A percentile compares a stretch with the other conserved stretches of the same genome.
Conservation (phyloP, 345 rosid genomes). For the Punica granatum region DNA sequence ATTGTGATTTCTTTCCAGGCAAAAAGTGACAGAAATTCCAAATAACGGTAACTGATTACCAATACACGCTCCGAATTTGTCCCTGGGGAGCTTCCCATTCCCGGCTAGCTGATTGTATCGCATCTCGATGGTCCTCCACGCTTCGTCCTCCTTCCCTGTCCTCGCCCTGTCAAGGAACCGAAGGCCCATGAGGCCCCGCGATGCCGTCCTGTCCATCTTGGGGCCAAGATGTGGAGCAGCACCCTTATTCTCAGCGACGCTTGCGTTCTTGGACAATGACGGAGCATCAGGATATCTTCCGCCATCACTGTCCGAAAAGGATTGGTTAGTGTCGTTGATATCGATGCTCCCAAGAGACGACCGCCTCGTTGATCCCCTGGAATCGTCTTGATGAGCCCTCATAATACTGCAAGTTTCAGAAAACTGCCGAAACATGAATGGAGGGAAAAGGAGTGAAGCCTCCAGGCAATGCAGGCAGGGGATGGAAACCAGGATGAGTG, state of each 20-base stretch:
- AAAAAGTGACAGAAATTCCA: background rate
- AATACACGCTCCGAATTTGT: slow-evolving; percentile 69
- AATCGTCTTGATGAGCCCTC: background rate
- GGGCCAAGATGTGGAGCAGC: slow-evolving; percentile 8
- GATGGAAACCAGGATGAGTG: background rate
- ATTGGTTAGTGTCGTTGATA: background rate
- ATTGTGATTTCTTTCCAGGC: background rate
- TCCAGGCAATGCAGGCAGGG: no score
- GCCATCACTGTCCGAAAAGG: background rate
- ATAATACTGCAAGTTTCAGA: background rate
- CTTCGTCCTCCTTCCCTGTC: slow-evolving; percentile 71
- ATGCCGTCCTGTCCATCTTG: slow-evolving; percentile 52
- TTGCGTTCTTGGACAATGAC: slow-evolving; percentile 31
- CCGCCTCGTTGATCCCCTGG: background rate
- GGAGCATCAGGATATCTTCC: background rate
- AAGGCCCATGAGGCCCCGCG: slow-evolving; percentile 70
- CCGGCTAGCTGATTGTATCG: slow-evolving; percentile 57
- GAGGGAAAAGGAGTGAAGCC: no score
- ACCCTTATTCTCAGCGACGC: slow-evolving; percentile 36
- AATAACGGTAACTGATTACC: slow-evolving; percentile 25
- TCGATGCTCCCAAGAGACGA: background rate
- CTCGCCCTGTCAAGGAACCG: slow-evolving; percentile 73
- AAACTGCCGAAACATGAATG: background rate
- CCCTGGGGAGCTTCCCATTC: slow-evolving; percentile 43
- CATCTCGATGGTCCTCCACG: slow-evolving; percentile 68